Conservation (phyloP, 768 basidiomycete species). For the Ephemerocybe angulata region DNA sequence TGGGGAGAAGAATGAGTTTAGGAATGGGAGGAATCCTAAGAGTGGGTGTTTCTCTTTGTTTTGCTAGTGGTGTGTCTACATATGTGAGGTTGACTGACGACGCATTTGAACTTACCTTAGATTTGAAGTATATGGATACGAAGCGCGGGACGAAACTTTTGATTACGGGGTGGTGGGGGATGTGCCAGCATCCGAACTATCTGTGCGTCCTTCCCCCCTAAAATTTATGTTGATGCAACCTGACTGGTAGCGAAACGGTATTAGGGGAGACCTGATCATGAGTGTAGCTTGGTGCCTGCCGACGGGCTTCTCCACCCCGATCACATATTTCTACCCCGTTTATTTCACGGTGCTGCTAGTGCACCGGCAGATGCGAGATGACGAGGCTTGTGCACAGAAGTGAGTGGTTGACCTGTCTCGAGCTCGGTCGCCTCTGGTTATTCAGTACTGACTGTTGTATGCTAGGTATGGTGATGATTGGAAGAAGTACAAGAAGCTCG, state of each 20-base stretch:
- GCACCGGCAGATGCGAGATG: conserved; percentile 88
- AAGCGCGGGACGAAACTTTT: conserved; percentile 85
- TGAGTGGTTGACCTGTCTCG: conserved; percentile 30
- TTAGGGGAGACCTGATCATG: conserved; percentile 87
- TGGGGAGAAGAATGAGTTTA: conserved; percentile 93
- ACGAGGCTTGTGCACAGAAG: conserved; percentile 89
- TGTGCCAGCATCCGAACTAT: conserved; percentile 91
- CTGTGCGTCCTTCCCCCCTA: conserved; percentile 57
- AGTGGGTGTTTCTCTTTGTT: conserved; percentile 53
- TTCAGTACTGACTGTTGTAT: not conserved
- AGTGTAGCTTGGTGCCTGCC: conserved; percentile 90
- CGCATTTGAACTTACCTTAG: conserved; percentile 36
- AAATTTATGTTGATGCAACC: too few species aligned
- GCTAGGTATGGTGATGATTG: conserved; percentile 90
- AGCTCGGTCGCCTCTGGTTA: conserved; percentile 1
- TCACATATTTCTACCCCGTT: conserved; percentile 91
- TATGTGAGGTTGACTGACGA: not conserved
- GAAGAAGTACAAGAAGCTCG: conserved; percentile 83
- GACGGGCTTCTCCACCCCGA: conserved; percentile 85
- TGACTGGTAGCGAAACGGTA: too few species aligned
- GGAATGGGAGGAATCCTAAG: conserved; percentile 91
- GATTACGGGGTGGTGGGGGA: conserved; percentile 97
- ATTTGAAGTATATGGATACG: conserved; percentile 75
- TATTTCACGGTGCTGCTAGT: conserved; percentile 89
- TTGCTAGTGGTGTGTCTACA: not conserved